These are phyloP conservation scores for Thamnidium elegans DNA, from an alignment of 192 early-diverging fungal genomes.

Conservation along the genomic window DNA sequence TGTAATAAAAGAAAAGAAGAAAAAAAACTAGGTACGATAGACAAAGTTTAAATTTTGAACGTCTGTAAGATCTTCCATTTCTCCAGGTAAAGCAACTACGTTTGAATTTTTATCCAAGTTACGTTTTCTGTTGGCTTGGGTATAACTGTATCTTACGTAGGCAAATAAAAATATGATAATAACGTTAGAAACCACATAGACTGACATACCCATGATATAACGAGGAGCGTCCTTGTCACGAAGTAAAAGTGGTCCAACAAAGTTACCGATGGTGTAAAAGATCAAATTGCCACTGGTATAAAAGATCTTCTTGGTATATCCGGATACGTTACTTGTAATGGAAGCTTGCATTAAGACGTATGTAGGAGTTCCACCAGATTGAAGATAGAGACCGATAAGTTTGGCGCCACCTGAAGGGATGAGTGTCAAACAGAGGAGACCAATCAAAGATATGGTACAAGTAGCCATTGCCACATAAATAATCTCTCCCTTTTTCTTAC, in stretches of 20 bases:
- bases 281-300: constrained; percentile 8
- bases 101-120: neutral
- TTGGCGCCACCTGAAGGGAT: constrained; percentile 1
- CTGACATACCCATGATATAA: constrained; percentile 12
- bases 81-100: neutral
- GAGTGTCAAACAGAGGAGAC: constrained; percentile 9
- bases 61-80: constrained; percentile 15
- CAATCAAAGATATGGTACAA: neutral
- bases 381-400: constrained; percentile 19
- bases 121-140: constrained; percentile 2
- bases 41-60: constrained; percentile 14
- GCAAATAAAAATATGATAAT: constrained; percentile 6
- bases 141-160: neutral
- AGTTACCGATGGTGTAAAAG: constrained; percentile 20
- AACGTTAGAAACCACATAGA: constrained; percentile 4
- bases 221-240: constrained; percentile 10
- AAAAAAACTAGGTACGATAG: neutral
- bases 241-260: constrained; percentile 17
- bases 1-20: neutral
- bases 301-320: constrained; percentile 20
- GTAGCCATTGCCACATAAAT: neutral
- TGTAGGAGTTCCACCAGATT: neutral
- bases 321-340: constrained; percentile 1
- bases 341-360: constrained; percentile 5
- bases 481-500: constrained; percentile 6